Base-by-base conservation (phyloP, 2,329 filamentous ascomycete genomes). In the Thermomyces lanuginosus region DNA sequence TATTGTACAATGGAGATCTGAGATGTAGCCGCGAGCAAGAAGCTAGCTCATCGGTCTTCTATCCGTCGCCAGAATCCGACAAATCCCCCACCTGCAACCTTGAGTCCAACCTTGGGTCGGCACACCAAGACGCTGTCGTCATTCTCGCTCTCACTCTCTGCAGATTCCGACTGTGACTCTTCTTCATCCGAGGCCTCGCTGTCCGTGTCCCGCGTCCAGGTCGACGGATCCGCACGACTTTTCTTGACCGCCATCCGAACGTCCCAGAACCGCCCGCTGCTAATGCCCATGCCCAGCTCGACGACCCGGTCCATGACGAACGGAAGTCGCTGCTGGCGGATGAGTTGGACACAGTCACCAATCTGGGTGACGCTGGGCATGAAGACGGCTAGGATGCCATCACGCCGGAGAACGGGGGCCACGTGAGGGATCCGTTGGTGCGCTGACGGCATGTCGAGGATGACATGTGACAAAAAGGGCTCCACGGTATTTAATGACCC, bases 281-380 rank as follows among this genome's bases (percentile, higher is more conserved):
- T 61, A 10, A 62, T 48, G 1, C 56, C 58, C 11, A 49, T 44
- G 0, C 59, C 59, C 5, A 61, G 38, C 35, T 63, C 60, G 9
- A 62, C 45, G 4, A 54, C 56, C 33, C 49, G 51, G 24, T 62
- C 56, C 32, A 58, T 44, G 6, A 51, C 35, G 23, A 73, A 58
- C 1, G 69, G 68, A 28, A 80, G 53, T 2, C 49, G 51, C 8
- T 66, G 54, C 15, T 62, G 51, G 31, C 63, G 63, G 16, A 72
- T 64, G 20, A 57, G 47, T 23, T 64, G 53, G 15, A 74, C 56
- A 32, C 74, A 77, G 4, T 72, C 64, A 21, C 64, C 70, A 29
- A 86, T 76, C 48, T 86, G 80, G 6, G 78, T 83, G 32, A 89
- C 71, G 39, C 72, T 80, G 0, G 80, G 80, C 36, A 71, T 72